Percentiles rank a stretch among this genome's conserved stretches.
Conservation (phyloP, 352 stramenopile species). For the Hyaloperonospora brassicae region DNA sequence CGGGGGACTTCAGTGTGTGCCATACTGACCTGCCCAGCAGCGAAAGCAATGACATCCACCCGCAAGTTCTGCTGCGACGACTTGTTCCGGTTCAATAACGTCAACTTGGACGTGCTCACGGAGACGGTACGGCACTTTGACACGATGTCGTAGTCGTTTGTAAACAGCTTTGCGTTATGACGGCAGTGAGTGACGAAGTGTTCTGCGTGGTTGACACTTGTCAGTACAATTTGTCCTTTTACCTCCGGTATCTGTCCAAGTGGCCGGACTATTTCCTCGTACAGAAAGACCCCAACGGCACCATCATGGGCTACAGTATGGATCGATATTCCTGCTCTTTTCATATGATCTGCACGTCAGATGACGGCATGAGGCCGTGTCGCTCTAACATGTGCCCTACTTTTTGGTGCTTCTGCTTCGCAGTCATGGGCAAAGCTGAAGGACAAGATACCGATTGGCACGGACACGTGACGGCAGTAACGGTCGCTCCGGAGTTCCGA, state of each 20-base stretch:
- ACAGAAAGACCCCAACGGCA: slow-evolving; percentile 88
- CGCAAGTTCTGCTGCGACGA: slow-evolving; percentile 95
- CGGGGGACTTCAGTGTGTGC: no score
- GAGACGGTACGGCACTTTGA: slow-evolving; percentile 67
- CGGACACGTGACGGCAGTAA: slow-evolving; percentile 97
- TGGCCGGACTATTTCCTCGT: slow-evolving; percentile 97
- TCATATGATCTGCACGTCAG: background rate
- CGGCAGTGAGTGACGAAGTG: slow-evolving; percentile 10
- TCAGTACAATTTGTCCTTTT: slow-evolving; percentile 95
- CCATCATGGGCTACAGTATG: slow-evolving; percentile 93
- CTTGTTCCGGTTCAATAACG: slow-evolving; percentile 97
- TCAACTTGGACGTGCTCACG: slow-evolving; percentile 96
- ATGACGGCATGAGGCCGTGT: background rate
- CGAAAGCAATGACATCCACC: slow-evolving; percentile 87
- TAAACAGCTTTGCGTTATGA: no score
- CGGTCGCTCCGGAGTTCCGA: slow-evolving; percentile 93
- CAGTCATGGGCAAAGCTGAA: slow-evolving; percentile 94
- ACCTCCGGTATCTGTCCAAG: slow-evolving; percentile 94
- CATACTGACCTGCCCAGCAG: no score
- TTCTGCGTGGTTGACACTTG: slow-evolving; percentile 2
- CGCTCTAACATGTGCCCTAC: background rate
- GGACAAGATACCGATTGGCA: slow-evolving; percentile 93
- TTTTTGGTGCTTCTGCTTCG: background rate
- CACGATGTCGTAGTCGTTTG: background rate
- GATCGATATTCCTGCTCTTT: background rate